Base-by-base conservation (phyloP, 2,329 filamentous ascomycete genomes). In the Cadophora gregata region DNA sequence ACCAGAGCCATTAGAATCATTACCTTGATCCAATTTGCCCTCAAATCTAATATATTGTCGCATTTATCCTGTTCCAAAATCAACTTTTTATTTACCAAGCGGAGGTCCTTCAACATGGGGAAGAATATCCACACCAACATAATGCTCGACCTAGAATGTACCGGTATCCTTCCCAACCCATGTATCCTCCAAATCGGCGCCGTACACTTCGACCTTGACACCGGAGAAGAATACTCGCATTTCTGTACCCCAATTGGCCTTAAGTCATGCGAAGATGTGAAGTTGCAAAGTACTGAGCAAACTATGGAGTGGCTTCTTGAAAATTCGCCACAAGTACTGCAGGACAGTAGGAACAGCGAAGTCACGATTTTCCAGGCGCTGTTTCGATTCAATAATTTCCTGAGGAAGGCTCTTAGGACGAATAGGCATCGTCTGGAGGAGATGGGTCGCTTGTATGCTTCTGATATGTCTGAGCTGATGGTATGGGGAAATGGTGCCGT, bases 101-200 rank as follows among this genome's bases (percentile, higher is more conserved):
- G 10, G n/a, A n/a, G n/a, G 14, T 14, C 36, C 33, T 58, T 45
- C 48, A 70, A 66, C 6, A 70, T 66, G 68, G 19, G 21, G 38
- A 33, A 51, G 14, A 53, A 70, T 27, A 33, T 65, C 24, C 61
- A 71, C 33, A 67, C 70, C 31, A 70, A 72, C 48, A 72, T 72
- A 25, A 72, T 72, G 70, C 64, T 72, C 21, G 70, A 72, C 51
- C 53, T 72, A 14, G 70, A 72, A 50, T 67, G 65, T 33, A 61
- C 64, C 10, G 47, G 36, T 14, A 56, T 63, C 9, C 19, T 47
- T 24, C n/a, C 38, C 16, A 70, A 72, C 53, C 70, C 70, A 19
- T 64, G 65, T 0, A 61, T 72, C 2, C 36, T 72, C 25, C 66
- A 70, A 29, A 38, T 72, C 4, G 69, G 63, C 25, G 70, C 70